These are phyloP conservation scores for Tetrapisispora namnaoensis DNA, from an alignment of 805 yeast species.

Conservation along the genomic window DNA sequence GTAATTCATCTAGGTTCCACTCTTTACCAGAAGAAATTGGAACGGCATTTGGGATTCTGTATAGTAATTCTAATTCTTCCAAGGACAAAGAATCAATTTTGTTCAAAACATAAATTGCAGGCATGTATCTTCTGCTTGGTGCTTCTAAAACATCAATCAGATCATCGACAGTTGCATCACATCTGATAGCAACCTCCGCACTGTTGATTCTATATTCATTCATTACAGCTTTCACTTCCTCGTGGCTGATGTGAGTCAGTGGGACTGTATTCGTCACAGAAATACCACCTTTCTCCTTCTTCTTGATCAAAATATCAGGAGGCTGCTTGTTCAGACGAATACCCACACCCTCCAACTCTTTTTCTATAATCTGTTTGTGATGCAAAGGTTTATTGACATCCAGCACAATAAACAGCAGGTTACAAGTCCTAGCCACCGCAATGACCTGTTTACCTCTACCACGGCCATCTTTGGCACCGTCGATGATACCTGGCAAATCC, in stretches of 20 bases:
- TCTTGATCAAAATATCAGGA: constrained; percentile 85
- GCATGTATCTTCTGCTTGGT: constrained; percentile 83
- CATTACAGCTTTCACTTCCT: constrained; percentile 94
- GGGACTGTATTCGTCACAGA: constrained; percentile 91
- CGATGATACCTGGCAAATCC: constrained; percentile 84
- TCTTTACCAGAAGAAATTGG: constrained; percentile 94
- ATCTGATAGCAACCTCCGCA: constrained; percentile 92
- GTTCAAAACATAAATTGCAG: constrained; percentile 89
- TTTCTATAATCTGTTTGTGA: constrained; percentile 88
- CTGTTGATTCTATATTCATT: constrained; percentile 89
- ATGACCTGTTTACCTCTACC: constrained; percentile 95
- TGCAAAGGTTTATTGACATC: constrained; percentile 95
- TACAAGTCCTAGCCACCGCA: constrained; percentile 98
- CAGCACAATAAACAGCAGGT: constrained; percentile 81
- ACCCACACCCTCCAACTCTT: constrained; percentile 95
- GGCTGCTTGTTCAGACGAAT: constrained; percentile 85
- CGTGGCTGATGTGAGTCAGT: constrained; percentile 80
- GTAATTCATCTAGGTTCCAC: constrained; percentile 92
- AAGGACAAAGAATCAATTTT: constrained; percentile 92
- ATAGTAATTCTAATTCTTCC: constrained; percentile 82
- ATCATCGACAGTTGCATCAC: constrained; percentile 97
- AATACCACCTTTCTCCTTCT: constrained; percentile 93
- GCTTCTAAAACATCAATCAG: constrained; percentile 90
- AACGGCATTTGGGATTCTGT: constrained; percentile 92
- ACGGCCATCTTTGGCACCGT: constrained; percentile 85